A percentile compares a stretch with the other conserved stretches of the same genome.
These are phyloP conservation scores for Solanum hybrid DNA, from an alignment of 305 asterid species.

Conservation along the genomic window DNA sequence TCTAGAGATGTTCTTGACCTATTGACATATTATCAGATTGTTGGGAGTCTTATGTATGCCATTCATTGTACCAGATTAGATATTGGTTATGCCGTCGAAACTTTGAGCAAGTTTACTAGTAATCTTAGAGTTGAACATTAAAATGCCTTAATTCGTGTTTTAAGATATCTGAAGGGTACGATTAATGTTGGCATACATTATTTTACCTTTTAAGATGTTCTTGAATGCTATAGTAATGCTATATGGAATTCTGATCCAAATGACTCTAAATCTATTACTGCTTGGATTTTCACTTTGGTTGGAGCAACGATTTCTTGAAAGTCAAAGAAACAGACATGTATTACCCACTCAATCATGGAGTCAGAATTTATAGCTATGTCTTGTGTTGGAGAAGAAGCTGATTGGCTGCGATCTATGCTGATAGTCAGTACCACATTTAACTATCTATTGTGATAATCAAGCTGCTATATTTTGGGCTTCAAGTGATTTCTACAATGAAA, in stretches of 20 bases:
- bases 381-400: background rate
- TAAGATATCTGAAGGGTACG: background rate
- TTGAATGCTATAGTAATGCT: background rate
- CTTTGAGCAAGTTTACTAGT: background rate
- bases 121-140: background rate
- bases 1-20: background rate
- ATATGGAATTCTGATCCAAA: background rate
- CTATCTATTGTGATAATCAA: background rate
- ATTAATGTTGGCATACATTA: background rate
- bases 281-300: background rate
- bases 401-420: background rate
- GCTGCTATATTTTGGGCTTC: background rate
- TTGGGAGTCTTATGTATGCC: too few relatives aligned
- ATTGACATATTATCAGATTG: background rate
- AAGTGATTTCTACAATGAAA: background rate
- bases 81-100: background rate
- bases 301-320: background rate
- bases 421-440: background rate
- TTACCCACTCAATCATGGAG: background rate
- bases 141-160: too few relatives aligned
- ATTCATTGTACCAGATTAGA: background rate
- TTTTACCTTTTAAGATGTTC: background rate
- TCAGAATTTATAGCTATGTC: too few relatives aligned
- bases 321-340: background rate
- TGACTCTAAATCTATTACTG: background rate